These are phyloP conservation scores for Agastache rugosa DNA, from an alignment of 257 asterid species.

Conservation along the genomic window DNA sequence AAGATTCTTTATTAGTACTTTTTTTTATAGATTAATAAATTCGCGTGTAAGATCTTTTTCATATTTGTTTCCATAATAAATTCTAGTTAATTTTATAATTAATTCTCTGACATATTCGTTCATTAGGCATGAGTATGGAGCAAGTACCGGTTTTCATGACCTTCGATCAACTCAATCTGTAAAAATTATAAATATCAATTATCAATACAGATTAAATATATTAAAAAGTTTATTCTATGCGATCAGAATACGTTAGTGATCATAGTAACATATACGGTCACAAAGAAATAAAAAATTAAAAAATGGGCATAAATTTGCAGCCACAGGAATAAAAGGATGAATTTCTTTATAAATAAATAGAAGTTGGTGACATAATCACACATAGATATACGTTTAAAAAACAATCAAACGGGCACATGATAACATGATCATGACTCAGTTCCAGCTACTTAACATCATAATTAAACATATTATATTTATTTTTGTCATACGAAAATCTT, in stretches of 20 bases:
- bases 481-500: background rate
- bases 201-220: background rate
- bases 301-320: background rate
- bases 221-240: no score
- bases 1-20: background rate
- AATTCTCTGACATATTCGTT: background rate
- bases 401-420: slow-evolving; percentile 49
- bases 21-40: no score
- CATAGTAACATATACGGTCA: background rate
- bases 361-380: slow-evolving; percentile 29
- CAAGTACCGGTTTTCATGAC: background rate
- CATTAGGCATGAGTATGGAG: background rate
- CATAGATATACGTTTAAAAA: slow-evolving; percentile 5
- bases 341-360: background rate
- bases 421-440: slow-evolving; percentile 61
- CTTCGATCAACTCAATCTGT: background rate
- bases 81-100: background rate
- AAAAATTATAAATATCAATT: background rate
- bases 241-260: no score
- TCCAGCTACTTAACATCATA: slow-evolving; percentile 45
- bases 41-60: background rate
- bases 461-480: background rate
- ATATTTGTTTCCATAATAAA: background rate
- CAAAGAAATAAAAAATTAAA: no score
- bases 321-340: background rate